Evolutionary conservation across 1,284 basidiomycete genomes (phyloP), one percentile per base, ranked within the genome.

Genomic region (Boletellus deceptivus): DNA sequence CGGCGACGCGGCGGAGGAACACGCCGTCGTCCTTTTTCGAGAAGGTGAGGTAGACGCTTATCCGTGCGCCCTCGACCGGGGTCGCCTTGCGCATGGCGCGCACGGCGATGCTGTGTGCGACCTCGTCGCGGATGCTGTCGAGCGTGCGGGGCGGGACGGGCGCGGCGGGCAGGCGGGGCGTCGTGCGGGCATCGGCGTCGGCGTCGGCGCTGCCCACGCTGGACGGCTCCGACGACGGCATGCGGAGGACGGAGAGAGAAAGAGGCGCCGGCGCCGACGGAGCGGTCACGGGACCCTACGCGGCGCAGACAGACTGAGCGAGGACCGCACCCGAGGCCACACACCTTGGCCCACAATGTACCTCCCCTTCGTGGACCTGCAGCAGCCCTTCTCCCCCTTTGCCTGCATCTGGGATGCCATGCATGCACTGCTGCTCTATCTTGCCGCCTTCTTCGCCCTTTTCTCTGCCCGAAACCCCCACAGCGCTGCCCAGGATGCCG

Each of bases 111-210:
- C 79, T 76, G 31, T 75, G 68, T 0, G 85, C 81, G 11, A 84
- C 83, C 58, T 86, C 80, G 31, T 77, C 71, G 10, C 83, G 77
- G 4, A 88, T 74, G 55, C 80, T 79, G 39, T 79, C 80, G 18
- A 88, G 66, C 1, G 82, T 83, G 24, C 78, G 75, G 4, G 47
- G 50, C 4, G 56, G 50, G 4, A 24, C 31, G 20, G 31, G n/a
- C 11, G 34, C 20, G 18, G 6, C 18, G 27, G 29, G 34, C 6
- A 27, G 14, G 16, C 22, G 22, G 3, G 22, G 22, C 22, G 22
- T 22, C 22, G 22, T 4, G 22, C 22, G 22, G 22, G 22, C 31
- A n/a, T 31, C n/a, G n/a, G n/a, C 17, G 14, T 16, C 14, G 6
- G 55, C 34, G 38, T 38, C 33, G 3, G 33, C 41, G 37, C 51